A percentile compares a stretch with the other conserved stretches of the same genome.
Conservation (phyloP, 768 basidiomycete genomes). For the Gautieria morchelliformis region DNA sequence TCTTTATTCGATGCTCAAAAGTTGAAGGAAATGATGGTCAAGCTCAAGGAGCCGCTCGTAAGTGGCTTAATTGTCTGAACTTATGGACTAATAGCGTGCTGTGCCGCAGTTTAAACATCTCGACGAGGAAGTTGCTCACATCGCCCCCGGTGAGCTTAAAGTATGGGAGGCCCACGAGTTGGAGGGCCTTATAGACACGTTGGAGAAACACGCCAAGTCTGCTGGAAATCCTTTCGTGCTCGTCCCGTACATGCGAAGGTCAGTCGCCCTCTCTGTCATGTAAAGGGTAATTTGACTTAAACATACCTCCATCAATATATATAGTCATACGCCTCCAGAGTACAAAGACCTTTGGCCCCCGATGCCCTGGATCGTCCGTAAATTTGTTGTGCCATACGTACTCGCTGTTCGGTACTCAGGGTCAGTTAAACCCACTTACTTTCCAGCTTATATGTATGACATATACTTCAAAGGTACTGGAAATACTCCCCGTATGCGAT, state of each 20-base stretch:
- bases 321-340: constrained; percentile 30
- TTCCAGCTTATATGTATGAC: no score
- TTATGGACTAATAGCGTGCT: not conserved
- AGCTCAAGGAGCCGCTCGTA: constrained; percentile 24
- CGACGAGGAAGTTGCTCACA: constrained; percentile 28
- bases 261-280: not conserved
- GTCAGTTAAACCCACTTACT: constrained; percentile 14
- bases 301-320: not conserved
- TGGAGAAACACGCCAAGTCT: constrained; percentile 24
- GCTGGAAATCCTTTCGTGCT: constrained; percentile 25
- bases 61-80: constrained; percentile 1
- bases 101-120: constrained; percentile 24
- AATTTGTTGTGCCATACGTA: constrained; percentile 27
- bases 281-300: no score
- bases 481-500: no score
- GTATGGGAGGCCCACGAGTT: constrained; percentile 22
- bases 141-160: constrained; percentile 23
- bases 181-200: constrained; percentile 16
- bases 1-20: constrained; percentile 22
- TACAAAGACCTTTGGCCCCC: constrained; percentile 28
- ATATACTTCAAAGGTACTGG: no score
- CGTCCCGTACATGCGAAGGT: constrained; percentile 31
- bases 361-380: constrained; percentile 30
- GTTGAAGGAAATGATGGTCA: constrained; percentile 21
- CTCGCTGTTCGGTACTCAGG: constrained; percentile 26